Base-by-base conservation (phyloP, 1,284 basidiomycete genomes). In the Malassezia obtusa region DNA sequence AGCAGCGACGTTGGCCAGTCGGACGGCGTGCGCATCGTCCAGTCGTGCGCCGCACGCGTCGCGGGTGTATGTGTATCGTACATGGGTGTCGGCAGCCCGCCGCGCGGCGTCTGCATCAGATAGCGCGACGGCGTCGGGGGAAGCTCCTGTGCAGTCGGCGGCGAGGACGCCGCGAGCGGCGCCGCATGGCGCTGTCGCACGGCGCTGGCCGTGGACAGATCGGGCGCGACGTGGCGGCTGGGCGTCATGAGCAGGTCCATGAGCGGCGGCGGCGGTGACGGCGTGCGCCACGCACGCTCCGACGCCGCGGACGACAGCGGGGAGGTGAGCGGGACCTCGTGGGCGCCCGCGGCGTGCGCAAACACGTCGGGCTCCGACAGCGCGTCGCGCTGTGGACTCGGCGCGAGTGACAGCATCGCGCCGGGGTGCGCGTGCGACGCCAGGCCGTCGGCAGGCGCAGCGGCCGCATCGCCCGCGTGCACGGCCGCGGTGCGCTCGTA, bases 361-460 rank as follows among this genome's bases (percentile, higher is more conserved):
- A 21, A 17, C 21, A 19, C 25, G 11, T 26, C 35, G 12, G 19
- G 5, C 26, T 37, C 32, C 2, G 3, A 12, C 21, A 25, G 2
- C 21, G 40, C 7, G 15, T 15, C 11, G 28, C 45, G 52, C 19
- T 36, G 19, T 1, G 52, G 52, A 24, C 52, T 55, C n/a, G 52
- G 52, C 17, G 52, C 52, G 8, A 55, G 43, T 19, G 52, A 55
- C 11, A 55, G 36, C 22, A 47, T 55, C 28, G 47, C 24, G 14
- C 45, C 28, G 32, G 21, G 30, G 26, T 40, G 38, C 32, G 35
- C 40, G 32, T 49, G 39, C 19, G 45, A 33, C 26, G 36, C 40
- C 15, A 39, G 26, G 26, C 45, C 32, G 8, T 12, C 17, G 5
- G 35, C 48, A 28, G 14, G 19, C 31, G 35, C 14, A 21, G 38